Conservation (phyloP, 2,329 filamentous ascomycete genomes). For the Fusarium stilboides region DNA sequence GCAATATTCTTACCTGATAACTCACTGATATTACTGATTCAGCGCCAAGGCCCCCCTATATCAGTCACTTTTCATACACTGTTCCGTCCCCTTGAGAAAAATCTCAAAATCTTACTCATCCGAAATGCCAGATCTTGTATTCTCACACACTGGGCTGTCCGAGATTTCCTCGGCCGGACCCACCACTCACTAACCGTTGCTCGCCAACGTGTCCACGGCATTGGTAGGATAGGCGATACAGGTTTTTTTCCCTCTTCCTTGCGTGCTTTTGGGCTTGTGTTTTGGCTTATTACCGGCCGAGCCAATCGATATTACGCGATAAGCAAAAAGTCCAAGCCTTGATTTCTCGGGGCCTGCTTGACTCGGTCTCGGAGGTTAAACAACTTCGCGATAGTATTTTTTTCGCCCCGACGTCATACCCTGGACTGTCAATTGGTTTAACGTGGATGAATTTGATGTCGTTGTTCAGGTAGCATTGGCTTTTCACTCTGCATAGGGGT, state of each 20-base stretch:
- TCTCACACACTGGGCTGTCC: conserved; percentile 28
- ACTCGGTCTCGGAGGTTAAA: conserved; percentile 28
- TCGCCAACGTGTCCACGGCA: conserved; percentile 46
- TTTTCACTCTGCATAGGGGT: neutral
- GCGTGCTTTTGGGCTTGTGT: conserved; percentile 20
- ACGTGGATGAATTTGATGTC: neutral
- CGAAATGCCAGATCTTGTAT: conserved; percentile 33
- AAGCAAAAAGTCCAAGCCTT: conserved; percentile 29
- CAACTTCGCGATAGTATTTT: conserved; percentile 11
- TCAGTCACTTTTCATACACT: conserved; percentile 32
- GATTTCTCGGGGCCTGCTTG: conserved; percentile 7
- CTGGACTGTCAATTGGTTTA: neutral
- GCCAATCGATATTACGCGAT: conserved; percentile 36
- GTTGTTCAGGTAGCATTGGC: neutral
- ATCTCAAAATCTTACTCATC: conserved; percentile 5
- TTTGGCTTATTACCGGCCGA: conserved; percentile 26
- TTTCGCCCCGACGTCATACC: conserved; percentile 26
- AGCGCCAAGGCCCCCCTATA: neutral
- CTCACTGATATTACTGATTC: conserved; percentile 22
- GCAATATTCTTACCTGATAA: conserved; percentile 24
- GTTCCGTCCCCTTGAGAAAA: neutral
- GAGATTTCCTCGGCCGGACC: conserved; percentile 47
- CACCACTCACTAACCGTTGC: conserved; percentile 46
- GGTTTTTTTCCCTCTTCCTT: conserved; percentile 28
- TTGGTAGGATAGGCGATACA: conserved; percentile 40